Base-by-base conservation (phyloP, 352 stramenopile genomes). In the Thraustochytrium striatum region DNA sequence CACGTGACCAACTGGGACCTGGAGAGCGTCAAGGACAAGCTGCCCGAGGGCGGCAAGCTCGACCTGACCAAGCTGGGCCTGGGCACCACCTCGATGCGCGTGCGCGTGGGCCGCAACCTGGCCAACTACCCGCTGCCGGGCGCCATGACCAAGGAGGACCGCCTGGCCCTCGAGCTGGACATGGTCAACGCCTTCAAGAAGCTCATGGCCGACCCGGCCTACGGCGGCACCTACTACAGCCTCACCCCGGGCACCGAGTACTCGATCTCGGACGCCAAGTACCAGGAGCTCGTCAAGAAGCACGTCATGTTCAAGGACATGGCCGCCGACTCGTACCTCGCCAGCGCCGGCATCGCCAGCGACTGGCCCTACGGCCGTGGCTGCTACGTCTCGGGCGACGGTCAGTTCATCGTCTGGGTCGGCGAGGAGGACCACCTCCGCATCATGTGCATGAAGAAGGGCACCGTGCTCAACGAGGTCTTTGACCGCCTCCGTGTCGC, bases 251-350 rank as follows among this genome's bases (percentile, higher is more conserved):
- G 79, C 62, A 85, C 38, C 82, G 41, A 82, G 53, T 84, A 84
- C 41, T 84, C 85, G 16, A 91, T 92, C 86, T 86, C 86, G 2
- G 83, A 87, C n/a, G 86, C 90, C 50, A 87, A 92, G 69, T 90
- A 93, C 78, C 82, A 89, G 43, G 86, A 92, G 79, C 85, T 92
- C 39, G 88, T 91, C 78, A 81, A 87, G 39, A 85, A 90, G 82
- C 88, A 91, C 82, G 89, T 93, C 38, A 82, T 92, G 47, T 94
- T 94, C 85, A 91, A 94, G 82, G 91, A 92, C 82, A 90, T 90
- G 52, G 88, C 86, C 55, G 87, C 83, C 30, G 88, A 90, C 59
- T 88, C 88, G 11, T 83, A 92, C 82, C 85, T 92, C 3, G 84
- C 88, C 35, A 87, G 87, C 2, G 88, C 87, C 11, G 88, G 88